Evolutionary conservation across 257 asterid genomes (phyloP).

Genomic region (Primulina tabacum): DNA sequence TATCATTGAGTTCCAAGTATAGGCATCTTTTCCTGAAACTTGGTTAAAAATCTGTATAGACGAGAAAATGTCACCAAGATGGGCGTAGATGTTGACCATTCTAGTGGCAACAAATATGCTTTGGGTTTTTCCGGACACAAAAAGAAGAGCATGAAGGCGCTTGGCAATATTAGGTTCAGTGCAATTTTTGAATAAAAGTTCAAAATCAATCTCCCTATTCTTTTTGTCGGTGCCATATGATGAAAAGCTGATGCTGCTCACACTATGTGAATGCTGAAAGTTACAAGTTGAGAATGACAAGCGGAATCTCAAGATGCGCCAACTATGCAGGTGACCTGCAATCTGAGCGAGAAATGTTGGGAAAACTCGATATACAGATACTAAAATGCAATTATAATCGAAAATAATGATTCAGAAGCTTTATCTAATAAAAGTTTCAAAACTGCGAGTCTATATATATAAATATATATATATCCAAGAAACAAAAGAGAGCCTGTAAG

Average conservation of each 20-base stretch:
- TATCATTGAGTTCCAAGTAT: slow-evolving; percentile 76
- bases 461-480: too few species aligned
- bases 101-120: slow-evolving; percentile 46
- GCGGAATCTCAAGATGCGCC: slow-evolving; percentile 27
- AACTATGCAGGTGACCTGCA: slow-evolving; percentile 37
- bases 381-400: background rate
- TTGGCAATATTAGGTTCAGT: slow-evolving; percentile 37
- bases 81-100: slow-evolving; percentile 65
- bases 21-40: slow-evolving; percentile 53
- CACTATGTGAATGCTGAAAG: slow-evolving; percentile 25
- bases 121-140: slow-evolving; percentile 62
- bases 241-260: slow-evolving; percentile 30
- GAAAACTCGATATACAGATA: background rate
- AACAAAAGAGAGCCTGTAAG: too few species aligned
- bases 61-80: slow-evolving; percentile 54
- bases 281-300: slow-evolving; percentile 17
- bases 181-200: slow-evolving; percentile 54
- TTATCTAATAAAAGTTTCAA: too few species aligned
- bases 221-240: slow-evolving; percentile 27
- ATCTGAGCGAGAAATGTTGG: slow-evolving; percentile 28
- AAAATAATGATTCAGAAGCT: background rate
- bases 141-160: slow-evolving; percentile 65
- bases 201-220: slow-evolving; percentile 43
- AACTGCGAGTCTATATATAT: too few species aligned
- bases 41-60: slow-evolving; percentile 47